phyloP scores from a whole-genome alignment of 441 rosid genomes.

The Heliophila coronopifolia region DNA sequence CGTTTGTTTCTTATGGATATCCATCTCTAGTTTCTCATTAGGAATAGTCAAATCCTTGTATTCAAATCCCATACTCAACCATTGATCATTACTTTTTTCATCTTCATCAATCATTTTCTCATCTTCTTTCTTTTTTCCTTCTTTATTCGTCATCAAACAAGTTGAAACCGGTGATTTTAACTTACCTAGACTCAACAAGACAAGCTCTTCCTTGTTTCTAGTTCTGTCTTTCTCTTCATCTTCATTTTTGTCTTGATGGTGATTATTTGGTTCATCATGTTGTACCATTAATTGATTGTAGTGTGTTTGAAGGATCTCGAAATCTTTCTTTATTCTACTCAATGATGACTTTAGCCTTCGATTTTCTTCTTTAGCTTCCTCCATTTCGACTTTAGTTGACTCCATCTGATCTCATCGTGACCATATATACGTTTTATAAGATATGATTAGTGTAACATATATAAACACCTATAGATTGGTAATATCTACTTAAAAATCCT shows the following conservation, averaged over 20 bases:
- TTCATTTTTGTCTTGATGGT: slow-evolving; percentile 24
- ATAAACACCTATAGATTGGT: background rate
- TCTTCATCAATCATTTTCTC: slow-evolving; percentile 15
- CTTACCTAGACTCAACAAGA: slow-evolving; percentile 66
- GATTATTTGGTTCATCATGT: slow-evolving; percentile 32
- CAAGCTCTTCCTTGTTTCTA: slow-evolving; percentile 34
- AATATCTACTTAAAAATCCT: background rate
- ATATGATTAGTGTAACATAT: background rate
- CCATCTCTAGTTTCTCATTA: slow-evolving; percentile 18
- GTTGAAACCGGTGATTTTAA: slow-evolving; percentile 27
- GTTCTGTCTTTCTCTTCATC: slow-evolving; percentile 23
- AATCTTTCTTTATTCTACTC: slow-evolving; percentile 49
- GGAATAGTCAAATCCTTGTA: slow-evolving; percentile 40
- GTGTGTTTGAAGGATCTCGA: slow-evolving; percentile 49
- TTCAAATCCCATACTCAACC: slow-evolving; percentile 48
- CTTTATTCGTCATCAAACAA: slow-evolving; percentile 26
- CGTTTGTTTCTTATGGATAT: slow-evolving; percentile 12
- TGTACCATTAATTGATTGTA: slow-evolving; percentile 38
- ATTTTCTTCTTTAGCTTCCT: slow-evolving; percentile 65
- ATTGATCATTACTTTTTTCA: slow-evolving; percentile 20
- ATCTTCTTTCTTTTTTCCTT: slow-evolving; percentile 30
- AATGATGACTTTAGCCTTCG: slow-evolving; percentile 53
- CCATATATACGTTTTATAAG: background rate
- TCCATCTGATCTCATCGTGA: slow-evolving; percentile 54
- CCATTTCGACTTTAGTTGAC: slow-evolving; percentile 58